Percentiles rank a stretch among this genome's conserved stretches.
These are phyloP conservation scores for Penicillium angulare DNA, from an alignment of 495 filamentous ascomycete genomes.

Conservation along the genomic window DNA sequence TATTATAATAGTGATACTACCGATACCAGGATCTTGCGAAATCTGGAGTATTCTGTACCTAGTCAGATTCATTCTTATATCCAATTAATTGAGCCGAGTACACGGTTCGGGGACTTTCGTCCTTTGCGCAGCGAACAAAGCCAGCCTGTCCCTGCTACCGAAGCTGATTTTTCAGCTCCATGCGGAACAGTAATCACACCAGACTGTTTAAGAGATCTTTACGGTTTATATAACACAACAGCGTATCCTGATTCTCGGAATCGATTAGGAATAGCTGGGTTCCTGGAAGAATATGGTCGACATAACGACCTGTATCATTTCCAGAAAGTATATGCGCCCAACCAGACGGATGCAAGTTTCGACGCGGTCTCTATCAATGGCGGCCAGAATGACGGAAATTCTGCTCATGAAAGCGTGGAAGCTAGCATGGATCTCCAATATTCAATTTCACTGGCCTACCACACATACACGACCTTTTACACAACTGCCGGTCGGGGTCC, in stretches of 20 bases:
- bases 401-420: slow-evolving; percentile 43
- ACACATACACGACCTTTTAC: slow-evolving; percentile 59
- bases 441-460: slow-evolving; percentile 57
- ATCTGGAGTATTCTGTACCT: slow-evolving; percentile 59
- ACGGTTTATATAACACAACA: slow-evolving; percentile 52
- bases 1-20: slow-evolving; percentile 43
- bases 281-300: slow-evolving; percentile 63
- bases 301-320: slow-evolving; percentile 57
- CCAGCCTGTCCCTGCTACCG: slow-evolving; percentile 21
- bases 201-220: slow-evolving; percentile 57
- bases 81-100: slow-evolving; percentile 57
- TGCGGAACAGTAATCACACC: slow-evolving; percentile 56
- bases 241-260: slow-evolving; percentile 38
- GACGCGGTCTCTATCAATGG: slow-evolving; percentile 59
- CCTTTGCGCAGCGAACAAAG: slow-evolving; percentile 25
- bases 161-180: slow-evolving; percentile 28
- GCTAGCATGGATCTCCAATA: slow-evolving; percentile 76
- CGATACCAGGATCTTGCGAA: slow-evolving; percentile 45
- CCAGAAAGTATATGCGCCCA: slow-evolving; percentile 49
- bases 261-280: slow-evolving; percentile 66
- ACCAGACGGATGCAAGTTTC: slow-evolving; percentile 57
- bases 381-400: slow-evolving; percentile 51
- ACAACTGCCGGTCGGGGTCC: slow-evolving; percentile 63
- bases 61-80: slow-evolving; percentile 43
- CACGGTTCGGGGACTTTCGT: slow-evolving; percentile 43